Conservation (phyloP, 2,329 filamentous ascomycete genomes). For the Fusarium chuoi region DNA sequence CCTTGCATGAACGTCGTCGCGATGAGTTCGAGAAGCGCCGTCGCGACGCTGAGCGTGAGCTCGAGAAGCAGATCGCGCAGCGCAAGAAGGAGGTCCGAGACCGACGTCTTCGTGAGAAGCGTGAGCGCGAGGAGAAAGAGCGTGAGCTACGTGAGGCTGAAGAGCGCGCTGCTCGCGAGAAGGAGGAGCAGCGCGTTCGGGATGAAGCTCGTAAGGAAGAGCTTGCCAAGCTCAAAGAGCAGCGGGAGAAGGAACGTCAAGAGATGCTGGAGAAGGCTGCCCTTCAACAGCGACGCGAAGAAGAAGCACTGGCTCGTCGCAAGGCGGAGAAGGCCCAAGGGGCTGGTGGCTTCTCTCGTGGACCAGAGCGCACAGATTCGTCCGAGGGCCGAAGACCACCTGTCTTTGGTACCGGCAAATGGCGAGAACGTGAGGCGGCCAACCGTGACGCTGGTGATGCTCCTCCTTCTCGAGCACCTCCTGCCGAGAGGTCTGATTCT, state of each 20-base stretch:
- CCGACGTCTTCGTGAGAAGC: conserved; percentile 82
- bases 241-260: conserved; percentile 74
- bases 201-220: conserved; percentile 84
- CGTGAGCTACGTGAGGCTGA: conserved; percentile 82
- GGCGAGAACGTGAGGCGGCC: conserved; percentile 55
- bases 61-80: conserved; percentile 88
- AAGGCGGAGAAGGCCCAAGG: conserved; percentile 70
- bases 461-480: conserved; percentile 43
- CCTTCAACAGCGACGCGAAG: conserved; percentile 83
- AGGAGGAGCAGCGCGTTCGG: conserved; percentile 81
- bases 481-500: conserved; percentile 60
- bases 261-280: conserved; percentile 73
- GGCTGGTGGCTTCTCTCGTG: conserved; percentile 43
- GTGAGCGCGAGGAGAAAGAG: conserved; percentile 86
- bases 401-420: conserved; percentile 52
- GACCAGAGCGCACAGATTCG: conserved; percentile 44
- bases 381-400: conserved; percentile 49
- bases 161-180: conserved; percentile 82
- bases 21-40: conserved; percentile 96
- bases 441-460: conserved; percentile 44
- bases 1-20: conserved; percentile 86
- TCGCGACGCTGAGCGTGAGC: conserved; percentile 89
- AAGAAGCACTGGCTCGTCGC: conserved; percentile 84
- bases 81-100: conserved; percentile 92
- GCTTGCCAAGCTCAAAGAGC: conserved; percentile 73